Percentiles rank a stretch among this genome's conserved stretches.
Conservation (phyloP, 2,329 filamentous ascomycete species). For the Gremmenia infestans region DNA sequence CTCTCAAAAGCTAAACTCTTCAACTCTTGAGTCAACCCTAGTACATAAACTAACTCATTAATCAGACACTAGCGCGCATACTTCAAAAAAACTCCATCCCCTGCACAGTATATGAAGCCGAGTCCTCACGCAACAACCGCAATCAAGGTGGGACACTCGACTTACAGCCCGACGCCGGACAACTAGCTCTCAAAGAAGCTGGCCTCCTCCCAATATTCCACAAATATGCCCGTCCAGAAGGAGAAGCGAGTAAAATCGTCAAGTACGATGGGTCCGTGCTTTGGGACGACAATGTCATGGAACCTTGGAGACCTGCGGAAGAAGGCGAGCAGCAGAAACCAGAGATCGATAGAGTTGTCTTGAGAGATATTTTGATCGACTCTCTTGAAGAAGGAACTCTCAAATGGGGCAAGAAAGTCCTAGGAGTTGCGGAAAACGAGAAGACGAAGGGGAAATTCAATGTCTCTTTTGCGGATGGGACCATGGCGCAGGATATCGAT, state of each 20-base stretch:
- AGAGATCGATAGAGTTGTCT: slow-evolving; percentile 36
- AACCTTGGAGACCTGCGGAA: background rate
- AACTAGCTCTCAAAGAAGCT: background rate
- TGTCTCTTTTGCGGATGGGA: slow-evolving; percentile 10
- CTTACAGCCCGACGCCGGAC: background rate
- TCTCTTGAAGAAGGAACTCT: slow-evolving; percentile 32
- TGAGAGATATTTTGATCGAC: slow-evolving; percentile 33
- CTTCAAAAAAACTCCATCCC: slow-evolving; percentile 24
- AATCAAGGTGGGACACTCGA: background rate
- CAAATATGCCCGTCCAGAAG: background rate
- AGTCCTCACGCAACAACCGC: slow-evolving; percentile 7
- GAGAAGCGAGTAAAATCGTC: background rate
- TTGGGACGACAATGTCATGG: slow-evolving; percentile 1
- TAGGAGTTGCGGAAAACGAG: slow-evolving; percentile 3
- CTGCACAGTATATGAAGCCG: slow-evolving; percentile 28
- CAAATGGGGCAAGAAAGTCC: slow-evolving; percentile 36
- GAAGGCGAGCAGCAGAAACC: slow-evolving; percentile 25
- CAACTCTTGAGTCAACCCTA: background rate
- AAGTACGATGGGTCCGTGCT: background rate
- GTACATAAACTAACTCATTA: background rate
- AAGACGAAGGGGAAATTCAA: slow-evolving; percentile 10
- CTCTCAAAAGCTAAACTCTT: background rate
- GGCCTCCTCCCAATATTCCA: background rate
- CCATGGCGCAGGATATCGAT: slow-evolving; percentile 29
- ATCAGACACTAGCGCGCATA: slow-evolving; percentile 26